These are phyloP conservation scores for Canna indica DNA, from an alignment of 176 grass and related monocot species.

Conservation along the genomic window DNA sequence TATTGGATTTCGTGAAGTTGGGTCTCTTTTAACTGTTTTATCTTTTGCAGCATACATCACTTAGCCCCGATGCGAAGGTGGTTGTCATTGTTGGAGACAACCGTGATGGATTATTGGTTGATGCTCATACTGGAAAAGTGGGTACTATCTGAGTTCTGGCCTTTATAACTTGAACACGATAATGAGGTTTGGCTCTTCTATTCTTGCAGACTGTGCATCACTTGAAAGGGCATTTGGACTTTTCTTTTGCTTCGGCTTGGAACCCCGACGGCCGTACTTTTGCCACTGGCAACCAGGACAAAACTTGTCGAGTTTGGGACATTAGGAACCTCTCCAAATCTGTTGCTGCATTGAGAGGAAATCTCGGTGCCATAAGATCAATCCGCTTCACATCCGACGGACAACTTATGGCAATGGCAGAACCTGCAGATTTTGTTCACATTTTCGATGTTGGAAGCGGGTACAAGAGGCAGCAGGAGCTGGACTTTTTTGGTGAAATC, in stretches of 20 bases:
- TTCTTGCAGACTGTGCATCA: constrained; percentile 23
- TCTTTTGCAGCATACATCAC: constrained; percentile 68
- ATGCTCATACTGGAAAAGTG: constrained; percentile 53
- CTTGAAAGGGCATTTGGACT: constrained; percentile 68
- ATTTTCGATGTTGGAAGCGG: constrained; percentile 24
- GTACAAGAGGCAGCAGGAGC: constrained; percentile 69
- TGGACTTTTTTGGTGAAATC: constrained; percentile 87
- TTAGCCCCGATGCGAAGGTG: constrained; percentile 86
- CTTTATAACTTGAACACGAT: neutral
- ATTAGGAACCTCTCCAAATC: constrained; percentile 60
- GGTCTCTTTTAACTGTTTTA: neutral
- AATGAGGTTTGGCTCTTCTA: neutral
- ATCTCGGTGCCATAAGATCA: constrained; percentile 68
- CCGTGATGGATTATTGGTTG: constrained; percentile 63
- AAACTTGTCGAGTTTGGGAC: constrained; percentile 83
- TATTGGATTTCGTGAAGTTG: neutral
- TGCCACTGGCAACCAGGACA: constrained; percentile 88
- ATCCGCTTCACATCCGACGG: constrained; percentile 77
- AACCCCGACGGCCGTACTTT: constrained; percentile 47
- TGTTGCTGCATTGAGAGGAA: constrained; percentile 53
- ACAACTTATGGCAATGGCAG: constrained; percentile 52
- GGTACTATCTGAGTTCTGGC: neutral
- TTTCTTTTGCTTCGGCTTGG: constrained; percentile 86
- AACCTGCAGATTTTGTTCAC: constrained; percentile 85
- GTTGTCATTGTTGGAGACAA: constrained; percentile 77